phyloP scores from a whole-genome alignment of 2,329 filamentous ascomycete species.

The Penicillium sp. region DNA sequence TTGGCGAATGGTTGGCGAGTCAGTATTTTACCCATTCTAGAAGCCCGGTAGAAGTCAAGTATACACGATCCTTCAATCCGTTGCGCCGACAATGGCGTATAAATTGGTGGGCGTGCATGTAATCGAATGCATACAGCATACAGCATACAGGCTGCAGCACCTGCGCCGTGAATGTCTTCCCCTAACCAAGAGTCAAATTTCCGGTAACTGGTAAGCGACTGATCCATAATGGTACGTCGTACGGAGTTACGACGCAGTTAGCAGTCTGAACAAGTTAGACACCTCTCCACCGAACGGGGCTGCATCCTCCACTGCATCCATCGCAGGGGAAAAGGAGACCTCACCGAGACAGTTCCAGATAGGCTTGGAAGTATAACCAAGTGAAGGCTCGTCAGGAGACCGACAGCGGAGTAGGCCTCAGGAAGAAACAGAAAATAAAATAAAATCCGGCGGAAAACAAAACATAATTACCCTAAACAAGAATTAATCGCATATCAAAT shows the following conservation, averaged over 20 bases:
- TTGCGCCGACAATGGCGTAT: background rate
- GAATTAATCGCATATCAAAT: no score
- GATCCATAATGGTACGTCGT: slow-evolving; percentile 2
- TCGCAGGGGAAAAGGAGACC: slow-evolving; percentile 6
- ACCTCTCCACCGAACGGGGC: slow-evolving; percentile 8
- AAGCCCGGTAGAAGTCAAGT: background rate
- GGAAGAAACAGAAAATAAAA: no score
- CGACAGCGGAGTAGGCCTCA: no score
- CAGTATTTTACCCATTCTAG: background rate
- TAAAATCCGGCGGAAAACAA: no score
- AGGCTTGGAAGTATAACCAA: background rate
- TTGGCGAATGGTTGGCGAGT: background rate
- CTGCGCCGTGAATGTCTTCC: no score
- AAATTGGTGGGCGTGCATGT: background rate
- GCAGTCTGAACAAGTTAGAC: slow-evolving; percentile 4
- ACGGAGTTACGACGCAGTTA: slow-evolving; percentile 1
- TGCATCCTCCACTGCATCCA: slow-evolving; percentile 9
- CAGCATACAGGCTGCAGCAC: no score
- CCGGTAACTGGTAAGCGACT: slow-evolving; percentile 3
- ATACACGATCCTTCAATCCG: background rate
- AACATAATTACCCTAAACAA: no score
- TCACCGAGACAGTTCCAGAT: background rate
- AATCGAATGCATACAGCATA: background rate
- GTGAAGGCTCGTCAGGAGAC: no score
- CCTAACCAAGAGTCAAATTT: background rate